Base-by-base conservation (phyloP, 2,329 filamentous ascomycete species). In the Diaporthe citri region DNA sequence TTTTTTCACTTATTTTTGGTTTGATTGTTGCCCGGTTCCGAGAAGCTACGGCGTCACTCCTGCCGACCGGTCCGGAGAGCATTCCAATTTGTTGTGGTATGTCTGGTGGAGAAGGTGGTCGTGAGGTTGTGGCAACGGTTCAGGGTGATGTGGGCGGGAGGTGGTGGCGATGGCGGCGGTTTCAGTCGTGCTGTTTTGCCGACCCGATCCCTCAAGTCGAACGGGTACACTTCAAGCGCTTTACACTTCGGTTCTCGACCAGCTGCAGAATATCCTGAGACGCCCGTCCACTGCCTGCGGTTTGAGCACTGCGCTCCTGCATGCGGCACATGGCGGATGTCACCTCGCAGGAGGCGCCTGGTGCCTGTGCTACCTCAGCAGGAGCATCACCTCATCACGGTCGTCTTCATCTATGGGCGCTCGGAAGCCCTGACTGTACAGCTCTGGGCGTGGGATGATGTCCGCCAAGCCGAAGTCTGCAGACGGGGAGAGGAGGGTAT, bases 371-470 rank as follows among this genome's bases (percentile, higher is more conserved):
- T 69, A 69, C 48, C 31, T 41, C 34, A 69, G 34, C 46, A 52
- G 3, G 34, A 69, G 64, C 51, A 51, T 56, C 25, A 74, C 46
- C 46, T 56, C 52, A 28, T 55, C 46, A 2, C 41, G 62, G 43
- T 74, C 72, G 7, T 74, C 72, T 22, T 74, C 52, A 3, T 74
- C 72, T 8, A 74, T 28, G 15, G 72, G 62, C 8, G 62, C 60
- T 43, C 48, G 64, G 62, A 74, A 74, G 5, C 52, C 41, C n/a
- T 74, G 72, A n/a, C 34, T 59, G 28, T 69, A 56, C 72, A 74
- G 52, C 41, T 69, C 62, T 9, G 62, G 22, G 25, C 72, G 72
- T n/a, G 72, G 72, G 39, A 74, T 20, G 41, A 74, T 59, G 41
- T 41, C 60, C 43, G 62, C 41, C 10, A 74, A 25, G 52, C 43